Base-by-base conservation (phyloP, 306 rosid species). In the Oxytropis ochrocephala region DNA sequence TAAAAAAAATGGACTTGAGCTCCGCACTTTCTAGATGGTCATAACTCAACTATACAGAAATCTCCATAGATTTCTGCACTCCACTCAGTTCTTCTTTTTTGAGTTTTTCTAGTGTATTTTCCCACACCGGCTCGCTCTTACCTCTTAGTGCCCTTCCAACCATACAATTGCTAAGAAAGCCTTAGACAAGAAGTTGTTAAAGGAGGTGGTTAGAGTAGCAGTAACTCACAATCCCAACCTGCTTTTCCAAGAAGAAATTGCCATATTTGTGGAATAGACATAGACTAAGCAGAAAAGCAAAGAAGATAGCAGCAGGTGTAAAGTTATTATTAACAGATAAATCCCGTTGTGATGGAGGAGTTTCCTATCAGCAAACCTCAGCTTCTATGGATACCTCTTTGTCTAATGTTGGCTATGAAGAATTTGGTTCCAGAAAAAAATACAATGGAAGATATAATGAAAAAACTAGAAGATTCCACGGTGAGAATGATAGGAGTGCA, bases 381-480 rank as follows among this genome's bases (percentile, higher is more conserved):
- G n/a, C n/a, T n/a, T n/a, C n/a, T n/a, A n/a, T n/a, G 47, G 75
- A 51, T 21, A 69, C n/a, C 8, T 11, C 16, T 29, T 52, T 11
- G 35, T 27, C 2, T 52, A 21, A 52, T 52, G 35, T 1, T 68
- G 73, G 38, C 4, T 36, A 68, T 51, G 62, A 36, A 51, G 43
- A 58, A 43, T 36, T 68, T 53, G 38, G 9, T 2, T 68, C 73
- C 3, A 38, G 73, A 68, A 68, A 38, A 67, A 17, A 2, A 19
- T 12, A 68, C 60, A 21, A 36, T 52, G 18, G 63, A 24, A 19
- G 8, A 0, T 38, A 68, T 68, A 36, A 68, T 68, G 62, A 33
- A 68, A 68, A 46, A 58, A 51, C 63, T 68, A 16, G 73, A 51
- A 38, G 73, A 68, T 44, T 52, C 73, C 10, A 68, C 62, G n/a